Base-by-base conservation (phyloP, 1,284 basidiomycete genomes). In the Tilletia setariae region DNA sequence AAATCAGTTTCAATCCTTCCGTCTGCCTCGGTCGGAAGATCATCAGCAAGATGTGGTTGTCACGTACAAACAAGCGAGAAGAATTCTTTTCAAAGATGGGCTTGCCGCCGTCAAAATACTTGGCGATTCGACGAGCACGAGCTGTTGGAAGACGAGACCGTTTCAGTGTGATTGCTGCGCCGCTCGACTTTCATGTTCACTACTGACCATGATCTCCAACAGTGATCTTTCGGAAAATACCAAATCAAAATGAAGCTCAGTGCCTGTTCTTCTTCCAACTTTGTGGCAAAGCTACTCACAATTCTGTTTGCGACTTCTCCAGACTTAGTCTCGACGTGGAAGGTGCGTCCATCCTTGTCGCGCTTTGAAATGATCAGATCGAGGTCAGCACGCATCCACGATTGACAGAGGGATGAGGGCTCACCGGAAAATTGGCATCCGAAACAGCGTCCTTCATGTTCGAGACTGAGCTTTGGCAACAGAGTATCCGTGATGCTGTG, bases 261-360 rank as follows among this genome's bases (percentile, higher is more conserved):
- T 32, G 19, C 61, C 23, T 53, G 8, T 53, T 9, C 15, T 9
- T 53, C 23, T 9, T 40, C 35, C 35, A 40, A 40, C 35, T 40
- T 40, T n/a, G n/a, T n/a, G n/a, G n/a, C n/a, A n/a, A n/a, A n/a
- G n/a, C n/a, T 11, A 68, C 71, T 70, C 65, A 71, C 72, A 76
- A 92, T 90, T 62, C 90, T 87, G 83, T 92, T 92, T 62, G 91
- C 90, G 25, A 92, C 89, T 72, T 76, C 70, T 32, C 74, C 74
- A 28, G 68, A 64, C 30, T 72, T 72, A 19, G 74, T 77, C 13
- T 69, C 74, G 23, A 77, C 75, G 25, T 75, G 76, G 53, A 76
- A 77, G 21, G 74, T 75, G 16, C 71, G 70, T 0, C 74, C 76
- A 64, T 72, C 70, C 0, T 71, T 70, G 42, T 77, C 74, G 72